These are phyloP conservation scores for Saccharomycopsis fibuligera DNA, from an alignment of 805 yeast genomes.

Conservation along the genomic window DNA sequence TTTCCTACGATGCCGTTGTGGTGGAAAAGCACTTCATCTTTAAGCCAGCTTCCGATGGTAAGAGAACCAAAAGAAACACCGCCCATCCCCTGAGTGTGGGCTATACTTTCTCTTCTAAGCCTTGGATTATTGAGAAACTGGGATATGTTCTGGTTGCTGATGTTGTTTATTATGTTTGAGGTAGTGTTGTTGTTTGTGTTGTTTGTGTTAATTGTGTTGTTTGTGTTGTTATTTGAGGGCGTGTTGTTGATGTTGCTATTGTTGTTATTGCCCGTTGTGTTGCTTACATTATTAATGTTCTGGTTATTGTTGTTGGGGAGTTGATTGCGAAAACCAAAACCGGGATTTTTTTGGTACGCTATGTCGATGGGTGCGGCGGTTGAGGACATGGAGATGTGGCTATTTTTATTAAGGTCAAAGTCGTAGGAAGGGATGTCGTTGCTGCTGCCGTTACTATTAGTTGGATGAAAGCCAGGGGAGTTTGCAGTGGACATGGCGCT, in stretches of 20 bases:
- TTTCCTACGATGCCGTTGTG: constrained; percentile 18
- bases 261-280: background rate
- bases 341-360: constrained; percentile 12
- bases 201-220: background rate
- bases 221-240: background rate
- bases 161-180: background rate
- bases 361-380: constrained; percentile 18
- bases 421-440: constrained; percentile 2
- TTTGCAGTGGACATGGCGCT: constrained; percentile 17
- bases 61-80: constrained; percentile 97
- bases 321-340: constrained; percentile 4
- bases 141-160: constrained; percentile 22
- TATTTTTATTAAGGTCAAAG: constrained; percentile 3
- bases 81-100: constrained; percentile 97
- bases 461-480: constrained; percentile 11
- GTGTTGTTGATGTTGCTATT: background rate
- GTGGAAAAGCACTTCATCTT: constrained; percentile 80
- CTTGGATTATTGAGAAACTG: constrained; percentile 30
- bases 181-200: background rate
- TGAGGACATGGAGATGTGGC: background rate
- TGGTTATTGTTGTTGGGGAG: constrained; percentile 1
- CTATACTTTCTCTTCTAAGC: constrained; percentile 82
- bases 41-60: constrained; percentile 91
- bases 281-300: constrained; percentile 1
- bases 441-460: background rate